Evolutionary conservation across 441 rosid species (phyloP).

Genomic region (Erodium trifolium): DNA sequence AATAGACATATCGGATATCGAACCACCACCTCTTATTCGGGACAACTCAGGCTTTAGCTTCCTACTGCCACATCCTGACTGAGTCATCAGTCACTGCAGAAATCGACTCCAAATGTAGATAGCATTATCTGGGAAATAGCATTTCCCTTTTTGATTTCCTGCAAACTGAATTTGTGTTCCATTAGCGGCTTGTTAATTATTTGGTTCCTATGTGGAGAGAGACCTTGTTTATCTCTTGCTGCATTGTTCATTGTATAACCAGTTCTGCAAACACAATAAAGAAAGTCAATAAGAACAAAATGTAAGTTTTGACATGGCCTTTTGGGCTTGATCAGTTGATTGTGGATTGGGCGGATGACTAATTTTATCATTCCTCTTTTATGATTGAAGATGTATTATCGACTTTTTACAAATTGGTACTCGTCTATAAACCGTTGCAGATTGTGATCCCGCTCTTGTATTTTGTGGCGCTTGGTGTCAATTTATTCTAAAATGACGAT

Average conservation of each 20-base stretch:
- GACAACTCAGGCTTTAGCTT: constrained; percentile 92
- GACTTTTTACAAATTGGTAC: too few relatives aligned
- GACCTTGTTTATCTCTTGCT: not conserved
- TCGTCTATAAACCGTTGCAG: too few relatives aligned
- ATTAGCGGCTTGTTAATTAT: not conserved
- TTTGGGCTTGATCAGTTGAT: too few relatives aligned
- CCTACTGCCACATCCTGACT: constrained; percentile 55
- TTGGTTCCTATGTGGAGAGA: not conserved
- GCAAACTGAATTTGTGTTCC: not conserved
- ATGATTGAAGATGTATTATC: too few relatives aligned
- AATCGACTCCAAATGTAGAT: not conserved
- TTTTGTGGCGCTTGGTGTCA: not conserved
- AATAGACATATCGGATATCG: constrained; percentile 73
- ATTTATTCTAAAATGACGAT: too few relatives aligned
- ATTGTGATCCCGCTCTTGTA: too few relatives aligned
- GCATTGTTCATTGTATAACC: not conserved
- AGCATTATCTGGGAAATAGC: not conserved
- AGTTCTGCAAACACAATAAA: not conserved
- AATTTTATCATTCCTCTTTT: too few relatives aligned
- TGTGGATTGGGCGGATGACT: not conserved
- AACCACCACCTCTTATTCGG: constrained; percentile 78
- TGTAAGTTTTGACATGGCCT: too few relatives aligned
- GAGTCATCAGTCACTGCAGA: constrained; percentile 6
- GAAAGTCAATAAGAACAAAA: not conserved
- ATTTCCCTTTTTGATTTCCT: not conserved